These are phyloP conservation scores for Amphirosellinia nigrospora DNA, from an alignment of 495 filamentous ascomycete genomes.

Conservation along the genomic window DNA sequence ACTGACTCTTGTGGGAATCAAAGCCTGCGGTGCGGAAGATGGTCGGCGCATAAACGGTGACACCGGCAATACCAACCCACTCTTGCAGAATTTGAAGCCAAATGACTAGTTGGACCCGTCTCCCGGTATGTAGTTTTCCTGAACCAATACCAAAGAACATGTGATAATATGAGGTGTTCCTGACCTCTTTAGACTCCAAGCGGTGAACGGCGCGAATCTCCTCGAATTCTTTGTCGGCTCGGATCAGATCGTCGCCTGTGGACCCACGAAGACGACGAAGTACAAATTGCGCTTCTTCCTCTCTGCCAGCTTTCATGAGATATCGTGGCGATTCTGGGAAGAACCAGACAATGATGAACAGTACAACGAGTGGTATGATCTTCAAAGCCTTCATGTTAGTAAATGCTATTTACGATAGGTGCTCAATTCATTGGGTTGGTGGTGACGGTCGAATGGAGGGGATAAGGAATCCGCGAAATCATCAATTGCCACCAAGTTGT, in stretches of 20 bases:
- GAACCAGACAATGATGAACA: constrained; percentile 61
- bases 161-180: constrained; percentile 60
- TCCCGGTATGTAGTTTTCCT: constrained; percentile 67
- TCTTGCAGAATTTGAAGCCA: constrained; percentile 78
- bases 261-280: constrained; percentile 66
- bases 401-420: background rate
- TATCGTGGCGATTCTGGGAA: constrained; percentile 72
- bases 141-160: constrained; percentile 70
- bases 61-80: constrained; percentile 75
- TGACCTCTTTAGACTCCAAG: constrained; percentile 61
- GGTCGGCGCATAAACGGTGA: constrained; percentile 69
- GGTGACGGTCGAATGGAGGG: background rate
- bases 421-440: background rate
- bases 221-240: constrained; percentile 66
- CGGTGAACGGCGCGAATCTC: constrained; percentile 62
- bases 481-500: background rate
- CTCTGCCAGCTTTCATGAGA: constrained; percentile 66
- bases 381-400: constrained; percentile 1
- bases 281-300: constrained; percentile 67
- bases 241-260: constrained; percentile 56
- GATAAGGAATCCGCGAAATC: background rate
- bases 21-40: constrained; percentile 74
- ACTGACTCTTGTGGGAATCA: constrained; percentile 61
- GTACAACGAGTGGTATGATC: constrained; percentile 66
- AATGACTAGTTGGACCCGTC: constrained; percentile 71